Percentiles rank a stretch among this genome's conserved stretches.
These are phyloP conservation scores for Catharanthus roseus DNA, from an alignment of 257 asterid genomes.

Conservation along the genomic window DNA sequence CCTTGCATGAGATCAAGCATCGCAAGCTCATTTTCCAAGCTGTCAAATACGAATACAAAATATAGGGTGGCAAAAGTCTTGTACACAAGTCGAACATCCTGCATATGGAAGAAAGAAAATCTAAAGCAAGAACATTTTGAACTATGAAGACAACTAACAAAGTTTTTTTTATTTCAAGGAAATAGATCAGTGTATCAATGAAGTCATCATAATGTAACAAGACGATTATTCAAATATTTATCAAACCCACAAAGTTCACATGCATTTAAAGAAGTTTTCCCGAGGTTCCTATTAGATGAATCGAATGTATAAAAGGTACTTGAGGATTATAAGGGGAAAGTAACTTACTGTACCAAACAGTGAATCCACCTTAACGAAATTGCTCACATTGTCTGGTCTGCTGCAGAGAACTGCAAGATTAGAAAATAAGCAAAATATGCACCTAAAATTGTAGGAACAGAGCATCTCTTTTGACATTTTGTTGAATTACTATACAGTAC, in stretches of 20 bases:
- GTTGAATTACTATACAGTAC: background rate
- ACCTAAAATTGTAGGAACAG: background rate
- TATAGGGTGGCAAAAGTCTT: slow-evolving; percentile 86
- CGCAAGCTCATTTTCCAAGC: slow-evolving; percentile 89
- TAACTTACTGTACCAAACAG: slow-evolving; percentile 63
- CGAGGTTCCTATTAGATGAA: no score
- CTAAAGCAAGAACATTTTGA: background rate
- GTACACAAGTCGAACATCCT: slow-evolving; percentile 84
- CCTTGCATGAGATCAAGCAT: slow-evolving; percentile 97
- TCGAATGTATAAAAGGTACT: background rate
- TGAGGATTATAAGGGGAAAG: background rate
- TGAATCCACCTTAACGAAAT: slow-evolving; percentile 70
- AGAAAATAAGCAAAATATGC: background rate
- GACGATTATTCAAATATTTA: background rate
- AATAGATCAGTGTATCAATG: background rate
- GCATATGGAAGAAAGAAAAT: slow-evolving; percentile 19
- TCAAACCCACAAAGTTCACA: background rate
- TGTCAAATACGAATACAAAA: slow-evolving; percentile 73
- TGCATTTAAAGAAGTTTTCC: background rate
- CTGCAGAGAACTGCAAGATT: slow-evolving; percentile 60
- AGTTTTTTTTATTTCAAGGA: background rate
- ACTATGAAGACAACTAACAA: background rate
- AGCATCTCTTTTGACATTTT: background rate
- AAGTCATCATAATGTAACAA: background rate
- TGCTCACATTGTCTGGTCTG: slow-evolving; percentile 79